Evolutionary conservation across 805 yeast genomes (phyloP).

Genomic region (Hanseniaspora occidentalis): DNA sequence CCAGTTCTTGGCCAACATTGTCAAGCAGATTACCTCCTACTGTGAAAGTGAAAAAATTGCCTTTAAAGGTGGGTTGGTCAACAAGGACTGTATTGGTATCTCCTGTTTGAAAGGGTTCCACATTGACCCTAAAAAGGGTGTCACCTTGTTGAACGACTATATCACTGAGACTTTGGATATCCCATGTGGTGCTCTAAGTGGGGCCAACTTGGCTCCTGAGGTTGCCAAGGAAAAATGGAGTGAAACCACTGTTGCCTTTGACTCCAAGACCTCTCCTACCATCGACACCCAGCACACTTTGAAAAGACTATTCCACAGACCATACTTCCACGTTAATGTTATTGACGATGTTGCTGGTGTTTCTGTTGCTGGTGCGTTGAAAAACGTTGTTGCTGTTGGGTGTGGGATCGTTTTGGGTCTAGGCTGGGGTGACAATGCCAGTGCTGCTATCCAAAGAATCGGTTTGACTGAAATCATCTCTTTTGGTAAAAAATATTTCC

Average conservation of each 20-base stretch:
- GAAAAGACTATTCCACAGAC: slow-evolving; percentile 86
- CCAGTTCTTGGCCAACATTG: slow-evolving; percentile 76
- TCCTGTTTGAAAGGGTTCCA: slow-evolving; percentile 87
- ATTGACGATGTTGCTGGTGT: slow-evolving; percentile 92
- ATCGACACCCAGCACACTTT: slow-evolving; percentile 52
- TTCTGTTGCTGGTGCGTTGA: slow-evolving; percentile 92
- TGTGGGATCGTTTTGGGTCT: slow-evolving; percentile 96
- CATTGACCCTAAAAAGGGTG: slow-evolving; percentile 70
- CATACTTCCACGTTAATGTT: slow-evolving; percentile 94
- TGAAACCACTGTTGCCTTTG: slow-evolving; percentile 92
- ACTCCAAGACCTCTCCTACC: slow-evolving; percentile 3
- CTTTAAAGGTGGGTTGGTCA: slow-evolving; percentile 25
- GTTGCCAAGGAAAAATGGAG: slow-evolving; percentile 94
- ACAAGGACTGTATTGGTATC: slow-evolving; percentile 67
- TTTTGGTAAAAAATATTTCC: slow-evolving; percentile 77
- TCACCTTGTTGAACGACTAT: slow-evolving; percentile 67
- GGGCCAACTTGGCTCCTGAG: slow-evolving; percentile 96
- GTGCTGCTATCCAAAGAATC: slow-evolving; percentile 93
- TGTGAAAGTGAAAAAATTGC: slow-evolving; percentile 2
- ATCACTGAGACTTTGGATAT: slow-evolving; percentile 73
- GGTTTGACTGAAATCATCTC: slow-evolving; percentile 84
- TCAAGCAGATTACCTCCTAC: slow-evolving; percentile 64
- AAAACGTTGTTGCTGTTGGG: slow-evolving; percentile 90
- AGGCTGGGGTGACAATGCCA: slow-evolving; percentile 99
- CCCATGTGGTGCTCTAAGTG: slow-evolving; percentile 91